A percentile compares a stretch with the other conserved stretches of the same genome.
phyloP scores from a whole-genome alignment of 257 asterid genomes.

The Apocynum venetum region DNA sequence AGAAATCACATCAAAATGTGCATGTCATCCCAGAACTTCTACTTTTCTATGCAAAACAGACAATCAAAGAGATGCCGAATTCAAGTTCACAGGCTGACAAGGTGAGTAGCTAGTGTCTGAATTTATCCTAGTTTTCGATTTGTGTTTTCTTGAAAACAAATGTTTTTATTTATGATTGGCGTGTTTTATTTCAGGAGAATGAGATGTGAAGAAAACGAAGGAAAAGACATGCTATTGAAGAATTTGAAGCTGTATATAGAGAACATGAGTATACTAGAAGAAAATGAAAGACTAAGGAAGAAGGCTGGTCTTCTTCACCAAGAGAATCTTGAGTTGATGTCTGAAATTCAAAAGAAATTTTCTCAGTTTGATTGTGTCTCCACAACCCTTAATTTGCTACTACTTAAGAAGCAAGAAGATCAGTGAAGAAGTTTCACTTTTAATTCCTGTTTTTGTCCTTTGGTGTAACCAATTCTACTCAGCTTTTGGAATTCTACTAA shows the following conservation, averaged over 20 bases:
- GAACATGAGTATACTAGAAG: constrained; percentile 61
- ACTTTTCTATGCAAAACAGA: constrained; percentile 20
- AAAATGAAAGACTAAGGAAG: constrained; percentile 61
- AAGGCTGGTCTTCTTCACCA: constrained; percentile 60
- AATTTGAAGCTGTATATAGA: constrained; percentile 71
- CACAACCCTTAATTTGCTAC: constrained; percentile 10
- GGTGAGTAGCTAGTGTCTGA: constrained; percentile 11
- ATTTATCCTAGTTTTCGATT: neutral
- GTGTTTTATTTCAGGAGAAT: constrained; percentile 25
- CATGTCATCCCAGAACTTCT: constrained; percentile 17
- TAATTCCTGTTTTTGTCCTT: constrained; percentile 1
- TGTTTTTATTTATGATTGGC: neutral
- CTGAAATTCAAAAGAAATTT: constrained; percentile 37
- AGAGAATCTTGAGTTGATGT: constrained; percentile 59
- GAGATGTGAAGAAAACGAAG: constrained; percentile 27
- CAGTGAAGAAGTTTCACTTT: constrained; percentile 3
- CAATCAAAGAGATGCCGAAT: constrained; percentile 25
- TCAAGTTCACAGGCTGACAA: constrained; percentile 27
- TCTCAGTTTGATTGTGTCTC: constrained; percentile 14
- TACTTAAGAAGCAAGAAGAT: constrained; percentile 10
- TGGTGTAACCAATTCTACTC: constrained; percentile 10
- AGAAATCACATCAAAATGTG: constrained; percentile 20
- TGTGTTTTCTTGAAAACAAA: neutral
- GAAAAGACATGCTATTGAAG: constrained; percentile 39
- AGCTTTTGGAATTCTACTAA: constrained; percentile 6